Percentiles rank a stretch among this genome's conserved stretches.
phyloP scores from a whole-genome alignment of 108 stramenopile genomes.

The Cyclotella choctawhatcheeana region DNA sequence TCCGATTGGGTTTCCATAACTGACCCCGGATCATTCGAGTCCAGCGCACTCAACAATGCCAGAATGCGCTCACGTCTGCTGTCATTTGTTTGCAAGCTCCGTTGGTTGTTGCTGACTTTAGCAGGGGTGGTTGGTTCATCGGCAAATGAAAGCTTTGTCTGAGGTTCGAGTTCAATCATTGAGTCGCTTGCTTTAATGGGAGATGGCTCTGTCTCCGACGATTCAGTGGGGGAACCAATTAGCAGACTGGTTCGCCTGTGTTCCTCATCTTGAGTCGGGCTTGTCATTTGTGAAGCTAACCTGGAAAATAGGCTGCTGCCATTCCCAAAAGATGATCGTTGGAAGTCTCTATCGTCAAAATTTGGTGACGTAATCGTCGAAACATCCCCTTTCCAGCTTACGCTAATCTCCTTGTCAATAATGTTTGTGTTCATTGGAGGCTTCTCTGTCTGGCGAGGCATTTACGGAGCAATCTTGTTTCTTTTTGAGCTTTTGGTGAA shows the following conservation, averaged over 20 bases:
- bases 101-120: not conserved
- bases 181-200: conserved; percentile 10
- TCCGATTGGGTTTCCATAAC: not conserved
- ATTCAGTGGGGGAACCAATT: not conserved
- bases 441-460: too few species aligned
- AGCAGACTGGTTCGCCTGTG: too few species aligned
- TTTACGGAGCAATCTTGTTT: too few species aligned
- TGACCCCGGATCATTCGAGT: not conserved
- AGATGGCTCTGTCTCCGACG: not conserved
- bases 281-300: conserved; percentile 7
- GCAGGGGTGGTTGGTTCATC: not conserved
- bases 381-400: conserved; percentile 15
- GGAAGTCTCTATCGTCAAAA: not conserved
- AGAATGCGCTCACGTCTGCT: not conserved
- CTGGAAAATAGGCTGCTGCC: conserved; percentile 28
- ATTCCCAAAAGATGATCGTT: not conserved
- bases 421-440: not conserved
- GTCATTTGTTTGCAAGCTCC: conserved; percentile 1
- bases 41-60: not conserved
- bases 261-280: too few species aligned
- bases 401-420: not conserved
- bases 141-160: not conserved
- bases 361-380: conserved; percentile 31
- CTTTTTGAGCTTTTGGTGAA: too few species aligned
- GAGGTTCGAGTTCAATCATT: conserved; percentile 3